Evolutionary conservation across 768 basidiomycete genomes (phyloP), one percentile per base, ranked within the genome.

Genomic region (Amanita fuliginea): DNA sequence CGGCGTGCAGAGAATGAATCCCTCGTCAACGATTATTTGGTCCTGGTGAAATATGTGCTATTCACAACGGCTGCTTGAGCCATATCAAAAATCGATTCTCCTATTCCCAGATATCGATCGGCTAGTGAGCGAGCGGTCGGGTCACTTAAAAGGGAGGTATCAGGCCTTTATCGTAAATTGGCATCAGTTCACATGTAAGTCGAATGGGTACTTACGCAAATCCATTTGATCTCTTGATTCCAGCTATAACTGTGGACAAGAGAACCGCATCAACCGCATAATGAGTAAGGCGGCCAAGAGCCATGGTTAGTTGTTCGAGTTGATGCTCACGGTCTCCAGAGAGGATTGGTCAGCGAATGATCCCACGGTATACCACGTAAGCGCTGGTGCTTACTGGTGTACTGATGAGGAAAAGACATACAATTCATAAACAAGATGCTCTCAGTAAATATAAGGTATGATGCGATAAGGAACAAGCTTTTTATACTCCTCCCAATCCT

Each of bases 401-500:
- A 22, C 18, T 40, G 21, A 3, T 22, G 39, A 40, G 13, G 39
- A 18, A 40, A 16, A 8, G 21, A 11, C 39, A 40, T 40, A 16
- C 11, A 32, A 32, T 32, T 32, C 32, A 32, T 13, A 13, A 32
- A 19, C 18, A 10, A 19, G 18, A 21, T 19, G 7, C 39, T 43
- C 60, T 43, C 60, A 90, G 62, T 89, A 90, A 22, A 90, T 65
- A 60, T 86, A 89, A 39, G 90, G 92, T 55, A 95, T 73, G 54
- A 95, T 94, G 52, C 83, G 77, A 56, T 75, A 95, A 1, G 83
- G 86, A 22, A 96, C 94, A 22, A 89, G 67, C 59, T 81, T 74
- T 69, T 80, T 89, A 71, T 98, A 98, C 66, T 75, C 83, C 49
- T 81, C 73, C 95, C 95, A 98, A 59, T 97, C 94, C 56, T 87